Percentiles rank a stretch among this genome's conserved stretches.
Evolutionary conservation across 768 basidiomycete genomes (phyloP).

Genomic region (Boletus vinaceobasis): DNA sequence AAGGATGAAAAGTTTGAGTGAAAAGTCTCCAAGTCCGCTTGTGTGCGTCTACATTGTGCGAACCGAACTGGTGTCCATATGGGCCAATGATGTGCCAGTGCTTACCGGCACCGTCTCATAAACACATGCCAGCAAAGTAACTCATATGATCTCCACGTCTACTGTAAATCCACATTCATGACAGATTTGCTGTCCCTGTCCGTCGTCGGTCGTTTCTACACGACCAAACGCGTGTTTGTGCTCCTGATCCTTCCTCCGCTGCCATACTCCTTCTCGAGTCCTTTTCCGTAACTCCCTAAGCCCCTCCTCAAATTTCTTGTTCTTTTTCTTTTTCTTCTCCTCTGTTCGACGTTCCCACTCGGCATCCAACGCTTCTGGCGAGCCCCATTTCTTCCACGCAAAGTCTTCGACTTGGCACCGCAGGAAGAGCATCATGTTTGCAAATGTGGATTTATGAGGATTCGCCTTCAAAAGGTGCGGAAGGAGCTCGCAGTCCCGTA

Average conservation of each 20-base stretch:
- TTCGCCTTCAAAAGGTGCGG: conserved; percentile 94
- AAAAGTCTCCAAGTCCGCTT: neutral
- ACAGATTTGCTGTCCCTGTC: conserved; percentile 70
- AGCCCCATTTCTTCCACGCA: conserved; percentile 98
- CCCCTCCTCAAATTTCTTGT: conserved; percentile 92
- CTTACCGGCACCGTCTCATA: too few species aligned
- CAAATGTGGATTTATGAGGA: conserved; percentile 91
- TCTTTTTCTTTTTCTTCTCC: conserved; percentile 87
- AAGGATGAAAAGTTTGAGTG: neutral
- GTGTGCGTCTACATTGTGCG: neutral
- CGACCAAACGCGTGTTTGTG: conserved; percentile 82
- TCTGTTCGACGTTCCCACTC: conserved; percentile 77
- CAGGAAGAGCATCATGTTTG: conserved; percentile 99
- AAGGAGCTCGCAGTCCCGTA: conserved; percentile 86
- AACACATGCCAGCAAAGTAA: neutral
- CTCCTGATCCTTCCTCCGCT: conserved; percentile 79
- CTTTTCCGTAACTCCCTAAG: conserved; percentile 78
- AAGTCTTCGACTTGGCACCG: conserved; percentile 94
- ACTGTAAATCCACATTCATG: conserved; percentile 88
- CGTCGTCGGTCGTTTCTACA: conserved; percentile 50
- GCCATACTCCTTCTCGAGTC: conserved; percentile 89
- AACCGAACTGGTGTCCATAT: neutral
- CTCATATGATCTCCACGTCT: conserved; percentile 78
- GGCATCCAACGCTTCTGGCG: conserved; percentile 82
- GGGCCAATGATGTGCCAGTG: too few species aligned